Base-by-base conservation (phyloP, 768 basidiomycete species). In the Amanita phalloides region DNA sequence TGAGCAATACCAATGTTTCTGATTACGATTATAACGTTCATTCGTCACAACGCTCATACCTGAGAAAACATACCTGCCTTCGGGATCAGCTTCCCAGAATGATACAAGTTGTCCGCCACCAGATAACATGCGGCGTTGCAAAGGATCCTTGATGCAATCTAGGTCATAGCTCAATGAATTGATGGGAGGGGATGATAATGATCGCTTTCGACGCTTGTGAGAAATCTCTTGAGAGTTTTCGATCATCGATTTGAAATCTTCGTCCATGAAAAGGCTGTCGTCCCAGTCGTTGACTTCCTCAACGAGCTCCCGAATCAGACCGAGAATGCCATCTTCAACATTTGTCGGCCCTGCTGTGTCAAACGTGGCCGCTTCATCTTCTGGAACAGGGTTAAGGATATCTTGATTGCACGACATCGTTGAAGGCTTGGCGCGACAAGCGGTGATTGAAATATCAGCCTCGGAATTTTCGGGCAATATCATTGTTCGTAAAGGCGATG, bases 271-370 rank as follows among this genome's bases (percentile, higher is more conserved):
- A 33, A 77, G 58, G 53, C 67, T 71, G 13, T 68, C 62, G 55
- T 78, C 76, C 77, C 77, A 79, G 35, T 69, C 69, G 45, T 64
- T 74, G 14, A 75, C 72, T 56, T 75, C 76, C 42, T 74, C 69
- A 1, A 73, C 72, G 33, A 79, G 67, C 57, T 77, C 74, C 13
- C 68, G 67, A 30, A 79, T 72, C 11, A 79, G 65, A 8, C 63
- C 67, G 28, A 74, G 58, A 33, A 76, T 57, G 43, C 65, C 55
- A 8, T 58, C 52, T 30, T 50, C 36, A 28, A 44, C 32, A 23
- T 42, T 37, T 1, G 33, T 43, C 13, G 43, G 25, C 42, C 39
- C 33, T 32, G 8, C 11, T 13, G n/a, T 20, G 6, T 37, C 33
- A 21, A 21, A 32, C 20, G 4, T 14, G 4, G 25, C 10, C 8